Conservation (phyloP, 208 protist species). For the Crithidia expoeki region DNA sequence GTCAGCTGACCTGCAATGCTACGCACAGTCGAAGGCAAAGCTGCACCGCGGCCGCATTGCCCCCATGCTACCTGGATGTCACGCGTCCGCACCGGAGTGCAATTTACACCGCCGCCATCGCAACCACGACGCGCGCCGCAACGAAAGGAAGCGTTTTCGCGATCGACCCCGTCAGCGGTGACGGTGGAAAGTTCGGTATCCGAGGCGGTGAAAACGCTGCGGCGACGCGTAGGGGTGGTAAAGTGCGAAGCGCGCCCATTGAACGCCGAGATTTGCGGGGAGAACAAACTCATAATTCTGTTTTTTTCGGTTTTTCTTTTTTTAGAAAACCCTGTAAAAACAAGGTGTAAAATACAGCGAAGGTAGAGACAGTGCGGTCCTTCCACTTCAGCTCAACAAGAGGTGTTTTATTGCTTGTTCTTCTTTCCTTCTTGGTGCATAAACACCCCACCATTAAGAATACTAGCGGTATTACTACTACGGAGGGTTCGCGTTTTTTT, state of each 20-base stretch:
- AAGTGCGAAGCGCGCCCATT: conserved; percentile 1
- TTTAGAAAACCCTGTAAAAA: background rate
- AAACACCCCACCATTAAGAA: too few relatives aligned
- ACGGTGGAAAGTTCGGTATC: conserved; percentile 20
- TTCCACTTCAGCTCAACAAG: too few relatives aligned
- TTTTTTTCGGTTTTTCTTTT: background rate
- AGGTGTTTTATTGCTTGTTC: too few relatives aligned
- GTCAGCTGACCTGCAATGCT: background rate
- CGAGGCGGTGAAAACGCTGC: background rate
- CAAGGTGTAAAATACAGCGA: too few relatives aligned
- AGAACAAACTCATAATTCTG: background rate
- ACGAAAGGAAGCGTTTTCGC: background rate
- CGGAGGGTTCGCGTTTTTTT: too few relatives aligned
- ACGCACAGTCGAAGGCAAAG: background rate
- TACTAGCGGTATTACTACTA: too few relatives aligned
- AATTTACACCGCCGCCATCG: background rate
- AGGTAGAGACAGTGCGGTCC: too few relatives aligned
- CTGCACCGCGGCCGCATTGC: too few relatives aligned
- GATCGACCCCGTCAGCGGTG: conserved; percentile 11
- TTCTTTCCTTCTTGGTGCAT: too few relatives aligned
- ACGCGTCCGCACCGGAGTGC: background rate
- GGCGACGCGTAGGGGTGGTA: conserved; percentile 18
- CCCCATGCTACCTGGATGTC: too few relatives aligned
- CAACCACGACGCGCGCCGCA: background rate
- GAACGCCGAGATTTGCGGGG: background rate